These are phyloP conservation scores for Orobanche coerulescens DNA, from an alignment of 257 asterid species.

Conservation along the genomic window DNA sequence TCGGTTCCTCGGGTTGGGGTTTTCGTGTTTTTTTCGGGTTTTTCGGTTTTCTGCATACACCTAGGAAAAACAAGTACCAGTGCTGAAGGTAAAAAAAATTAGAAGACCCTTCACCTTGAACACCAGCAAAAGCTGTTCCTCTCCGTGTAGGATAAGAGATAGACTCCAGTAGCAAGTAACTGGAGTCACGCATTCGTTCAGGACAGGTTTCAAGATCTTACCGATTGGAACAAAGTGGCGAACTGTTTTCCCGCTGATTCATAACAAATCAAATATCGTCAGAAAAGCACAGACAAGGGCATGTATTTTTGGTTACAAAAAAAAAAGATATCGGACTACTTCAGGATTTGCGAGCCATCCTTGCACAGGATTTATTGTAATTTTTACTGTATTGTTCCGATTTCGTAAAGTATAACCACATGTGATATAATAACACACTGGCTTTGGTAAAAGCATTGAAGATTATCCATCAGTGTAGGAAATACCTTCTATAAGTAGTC, in stretches of 20 bases:
- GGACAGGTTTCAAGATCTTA: conserved; percentile 75
- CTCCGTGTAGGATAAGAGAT: conserved; percentile 56
- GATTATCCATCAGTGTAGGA: not conserved
- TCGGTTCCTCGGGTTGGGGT: too few relatives aligned
- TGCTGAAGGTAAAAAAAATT: too few relatives aligned
- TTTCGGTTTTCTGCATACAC: too few relatives aligned
- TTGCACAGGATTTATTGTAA: not conserved
- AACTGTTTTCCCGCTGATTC: conserved; percentile 54
- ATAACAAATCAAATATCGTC: conserved; percentile 10
- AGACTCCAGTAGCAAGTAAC: conserved; percentile 95
- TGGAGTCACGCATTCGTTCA: conserved; percentile 93
- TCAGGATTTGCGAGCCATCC: not conserved
- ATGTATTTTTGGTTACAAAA: not conserved
- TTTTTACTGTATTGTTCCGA: not conserved
- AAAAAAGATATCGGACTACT: not conserved
- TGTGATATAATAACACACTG: too few relatives aligned
- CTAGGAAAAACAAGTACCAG: too few relatives aligned
- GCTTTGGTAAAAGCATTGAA: not conserved
- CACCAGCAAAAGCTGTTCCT: conserved; percentile 62
- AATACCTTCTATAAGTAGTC: conserved; percentile 69
- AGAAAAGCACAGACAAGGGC: not conserved
- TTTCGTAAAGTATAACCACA: too few relatives aligned
- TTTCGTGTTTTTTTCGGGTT: too few relatives aligned
- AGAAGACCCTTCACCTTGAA: conserved; percentile 53
- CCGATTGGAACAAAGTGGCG: conserved; percentile 56